Evolutionary conservation across 1,139 yeast genomes (phyloP).

Genomic region (Debaryomyces psychrophilus): DNA sequence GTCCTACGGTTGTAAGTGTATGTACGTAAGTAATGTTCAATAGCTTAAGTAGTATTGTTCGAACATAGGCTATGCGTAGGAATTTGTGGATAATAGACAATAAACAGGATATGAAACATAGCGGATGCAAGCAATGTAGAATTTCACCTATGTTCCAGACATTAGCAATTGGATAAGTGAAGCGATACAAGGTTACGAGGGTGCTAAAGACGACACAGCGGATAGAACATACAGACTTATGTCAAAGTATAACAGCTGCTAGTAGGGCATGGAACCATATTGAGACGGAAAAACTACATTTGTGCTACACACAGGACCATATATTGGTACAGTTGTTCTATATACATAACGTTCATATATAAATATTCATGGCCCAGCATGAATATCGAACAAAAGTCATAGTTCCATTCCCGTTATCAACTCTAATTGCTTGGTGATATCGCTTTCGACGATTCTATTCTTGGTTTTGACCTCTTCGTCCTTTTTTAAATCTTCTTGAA

Average conservation of each 20-base stretch:
- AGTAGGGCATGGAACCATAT: not conserved
- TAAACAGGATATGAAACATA: not conserved
- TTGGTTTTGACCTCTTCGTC: slow-evolving; percentile 41
- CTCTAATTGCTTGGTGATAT: slow-evolving; percentile 60
- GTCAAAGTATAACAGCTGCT: too few relatives aligned
- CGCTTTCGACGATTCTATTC: slow-evolving; percentile 51
- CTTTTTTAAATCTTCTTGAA: slow-evolving; percentile 46
- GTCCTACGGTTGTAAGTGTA: not conserved
- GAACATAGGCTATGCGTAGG: not conserved
- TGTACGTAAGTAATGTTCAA: not conserved
- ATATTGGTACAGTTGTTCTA: not conserved
- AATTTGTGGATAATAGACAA: not conserved
- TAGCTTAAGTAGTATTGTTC: not conserved
- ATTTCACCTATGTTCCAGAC: not conserved
- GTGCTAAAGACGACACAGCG: too few relatives aligned
- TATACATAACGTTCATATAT: not conserved
- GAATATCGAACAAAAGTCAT: slow-evolving; percentile 14
- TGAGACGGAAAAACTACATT: not conserved
- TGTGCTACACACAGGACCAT: not conserved
- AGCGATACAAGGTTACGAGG: not conserved
- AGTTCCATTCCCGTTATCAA: slow-evolving; percentile 56
- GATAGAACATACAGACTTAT: too few relatives aligned
- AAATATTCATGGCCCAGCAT: slow-evolving; percentile 7
- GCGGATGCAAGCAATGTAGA: too few relatives aligned
- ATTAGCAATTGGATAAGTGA: not conserved